Percentiles rank a stretch among this genome's conserved stretches.
Conservation (phyloP, 345 rosid genomes). For the Euclidium syriacum region DNA sequence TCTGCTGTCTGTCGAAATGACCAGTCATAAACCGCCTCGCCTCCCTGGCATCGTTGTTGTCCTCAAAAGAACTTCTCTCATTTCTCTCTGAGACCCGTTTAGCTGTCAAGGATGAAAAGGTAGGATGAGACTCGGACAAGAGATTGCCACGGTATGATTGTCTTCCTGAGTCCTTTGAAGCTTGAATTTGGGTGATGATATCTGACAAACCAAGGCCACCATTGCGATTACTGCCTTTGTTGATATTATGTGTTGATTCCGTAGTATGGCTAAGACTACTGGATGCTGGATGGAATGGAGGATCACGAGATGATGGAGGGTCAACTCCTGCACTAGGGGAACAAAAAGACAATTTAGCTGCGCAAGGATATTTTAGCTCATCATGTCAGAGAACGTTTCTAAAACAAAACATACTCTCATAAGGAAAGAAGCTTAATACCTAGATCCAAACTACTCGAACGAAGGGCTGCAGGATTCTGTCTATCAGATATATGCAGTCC, state of each 20-base stretch:
- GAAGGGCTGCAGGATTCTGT: constrained; percentile 70
- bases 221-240: constrained; percentile 62
- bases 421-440: constrained; percentile 55
- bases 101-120: constrained; percentile 55
- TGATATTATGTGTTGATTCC: constrained; percentile 48
- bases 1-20: constrained; percentile 67
- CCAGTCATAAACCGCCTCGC: constrained; percentile 53
- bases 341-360: constrained; percentile 55
- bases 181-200: constrained; percentile 85
- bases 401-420: constrained; percentile 21
- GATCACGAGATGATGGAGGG: constrained; percentile 99
- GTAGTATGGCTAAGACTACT: constrained; percentile 44
- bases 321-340: constrained; percentile 99
- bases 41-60: constrained; percentile 55
- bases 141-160: constrained; percentile 48
- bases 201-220: constrained; percentile 87
- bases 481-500: constrained; percentile 87
- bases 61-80: constrained; percentile 70
- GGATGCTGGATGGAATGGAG: constrained; percentile 81
- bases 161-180: constrained; percentile 86
- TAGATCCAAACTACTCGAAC: constrained; percentile 95
- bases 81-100: constrained; percentile 70
- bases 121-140: constrained; percentile 58
- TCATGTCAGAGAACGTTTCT: constrained; percentile 4
- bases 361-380: constrained; percentile 31